Evolutionary conservation across 2,329 filamentous ascomycete genomes (phyloP), one percentile per base, ranked within the genome.

Genomic region (Aspergillus proliferans): DNA sequence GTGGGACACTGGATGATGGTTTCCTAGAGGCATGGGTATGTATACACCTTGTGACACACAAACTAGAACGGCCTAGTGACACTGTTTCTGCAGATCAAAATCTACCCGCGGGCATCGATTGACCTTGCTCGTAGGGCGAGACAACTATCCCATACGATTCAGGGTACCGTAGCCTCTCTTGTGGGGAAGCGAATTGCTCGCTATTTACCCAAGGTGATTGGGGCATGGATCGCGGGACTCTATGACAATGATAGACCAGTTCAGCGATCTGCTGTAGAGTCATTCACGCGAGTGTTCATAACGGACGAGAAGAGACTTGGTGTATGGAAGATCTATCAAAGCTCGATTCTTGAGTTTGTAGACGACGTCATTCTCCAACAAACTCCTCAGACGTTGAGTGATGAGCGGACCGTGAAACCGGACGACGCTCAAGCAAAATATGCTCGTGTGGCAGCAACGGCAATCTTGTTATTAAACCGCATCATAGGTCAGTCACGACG

Each of bases 351-450:
- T 49, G 83, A 90, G 45, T 96, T 89, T 68, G 88, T 89, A 49
- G 81, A 80, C 48, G 83, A 88, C 61, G 88, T 89, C 4, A 80
- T 93, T 39, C 71, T 82, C 43, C 81, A 85, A 47, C 93, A 98
- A 68, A 92, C 86, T 0, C 70, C 85, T 2, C 79, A 85, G 33
- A 94, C 88, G 0, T 74, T 98, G 33, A 97, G 91, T 64, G 93
- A 98, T 64, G 88, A 94, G 69, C 81, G 92, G 21, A 88, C 84
- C 1, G 88, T 90, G 3, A 93, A 83, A 51, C 72, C 81, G 7
- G 92, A 97, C 57, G 93, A 98, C 65, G 84, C 89, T 3, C 81
- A 90, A 56, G 81, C 86, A 15, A 96, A 95, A 60, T 93, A 94
- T 70, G 81, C 84, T 52, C 81, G 93, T 43, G 90, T 96, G 3